Evolutionary conservation across 805 yeast genomes (phyloP).

Genomic region (Lipomyces oligophaga): DNA sequence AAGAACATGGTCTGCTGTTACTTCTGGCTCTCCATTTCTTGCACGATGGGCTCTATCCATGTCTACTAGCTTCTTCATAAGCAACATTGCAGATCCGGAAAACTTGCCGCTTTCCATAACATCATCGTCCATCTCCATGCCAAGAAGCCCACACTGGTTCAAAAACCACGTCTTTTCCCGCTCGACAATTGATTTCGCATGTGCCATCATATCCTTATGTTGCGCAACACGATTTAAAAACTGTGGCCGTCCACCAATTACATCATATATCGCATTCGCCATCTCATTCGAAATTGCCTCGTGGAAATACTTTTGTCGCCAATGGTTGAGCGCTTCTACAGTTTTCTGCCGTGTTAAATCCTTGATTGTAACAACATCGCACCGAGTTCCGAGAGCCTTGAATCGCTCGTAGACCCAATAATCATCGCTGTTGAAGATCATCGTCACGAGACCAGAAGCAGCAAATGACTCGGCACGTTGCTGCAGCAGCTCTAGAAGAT

Average conservation of each 20-base stretch:
- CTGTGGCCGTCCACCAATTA: slow-evolving; percentile 83
- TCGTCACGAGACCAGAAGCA: slow-evolving; percentile 66
- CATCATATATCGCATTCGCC: slow-evolving; percentile 57
- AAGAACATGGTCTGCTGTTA: slow-evolving; percentile 46
- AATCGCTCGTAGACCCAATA: slow-evolving; percentile 82
- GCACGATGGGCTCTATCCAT: slow-evolving; percentile 49
- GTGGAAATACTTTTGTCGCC: slow-evolving; percentile 45
- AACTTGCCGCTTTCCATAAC: slow-evolving; percentile 72
- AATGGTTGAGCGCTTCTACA: slow-evolving; percentile 45
- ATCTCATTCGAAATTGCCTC: slow-evolving; percentile 38
- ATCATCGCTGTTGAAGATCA: slow-evolving; percentile 76
- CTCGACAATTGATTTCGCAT: slow-evolving; percentile 51
- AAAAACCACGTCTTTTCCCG: slow-evolving; percentile 81
- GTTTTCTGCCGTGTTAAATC: slow-evolving; percentile 56
- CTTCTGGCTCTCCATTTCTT: slow-evolving; percentile 32
- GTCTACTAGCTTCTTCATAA: slow-evolving; percentile 68
- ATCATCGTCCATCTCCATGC: slow-evolving; percentile 80
- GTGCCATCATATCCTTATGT: slow-evolving; percentile 45
- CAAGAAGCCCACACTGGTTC: slow-evolving; percentile 75
- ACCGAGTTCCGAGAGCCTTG: slow-evolving; percentile 64
- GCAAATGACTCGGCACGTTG: slow-evolving; percentile 78
- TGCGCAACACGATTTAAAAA: slow-evolving; percentile 69
- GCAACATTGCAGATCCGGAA: slow-evolving; percentile 67
- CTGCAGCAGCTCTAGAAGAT: slow-evolving; percentile 68
- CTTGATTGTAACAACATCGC: slow-evolving; percentile 66